Evolutionary conservation across 2,329 filamentous ascomycete genomes (phyloP).

Genomic region (Ceratocystis huliohia): DNA sequence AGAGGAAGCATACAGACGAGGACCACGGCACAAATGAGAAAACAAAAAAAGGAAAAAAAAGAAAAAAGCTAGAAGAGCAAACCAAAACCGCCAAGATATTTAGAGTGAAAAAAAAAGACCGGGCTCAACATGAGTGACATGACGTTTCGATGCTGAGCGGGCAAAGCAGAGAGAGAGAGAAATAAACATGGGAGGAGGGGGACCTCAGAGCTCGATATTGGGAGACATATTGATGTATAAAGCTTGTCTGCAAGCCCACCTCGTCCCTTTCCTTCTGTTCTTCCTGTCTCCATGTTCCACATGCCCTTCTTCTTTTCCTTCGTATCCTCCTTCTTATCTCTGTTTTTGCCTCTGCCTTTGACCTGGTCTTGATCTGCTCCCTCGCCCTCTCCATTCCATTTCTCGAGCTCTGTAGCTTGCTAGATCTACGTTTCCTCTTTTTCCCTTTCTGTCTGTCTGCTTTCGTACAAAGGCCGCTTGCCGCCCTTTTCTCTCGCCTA

Average conservation of each 20-base stretch:
- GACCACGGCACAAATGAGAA: neutral
- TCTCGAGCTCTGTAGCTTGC: neutral
- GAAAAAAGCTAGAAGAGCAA: neutral
- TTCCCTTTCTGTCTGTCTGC: neutral
- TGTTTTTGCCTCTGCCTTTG: neutral
- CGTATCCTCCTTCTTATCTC: neutral
- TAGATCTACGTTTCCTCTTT: neutral
- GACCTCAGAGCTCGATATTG: neutral
- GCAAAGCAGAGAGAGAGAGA: neutral
- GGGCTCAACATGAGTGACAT: neutral
- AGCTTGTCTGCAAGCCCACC: neutral
- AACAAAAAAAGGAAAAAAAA: neutral
- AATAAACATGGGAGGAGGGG: neutral
- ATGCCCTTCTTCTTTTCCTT: neutral
- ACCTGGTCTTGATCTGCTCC: neutral
- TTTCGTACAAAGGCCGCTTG: neutral
- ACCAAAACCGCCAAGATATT: conserved; percentile 3
- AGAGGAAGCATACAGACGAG: neutral
- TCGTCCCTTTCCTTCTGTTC: neutral
- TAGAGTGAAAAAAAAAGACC: neutral
- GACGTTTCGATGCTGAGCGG: neutral
- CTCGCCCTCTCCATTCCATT: conserved; percentile 6
- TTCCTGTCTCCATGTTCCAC: conserved; percentile 3
- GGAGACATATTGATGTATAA: neutral
- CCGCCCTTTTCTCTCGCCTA: neutral